Percentiles rank a stretch among this genome's conserved stretches.
These are phyloP conservation scores for Ophiostoma pallidulum DNA, from an alignment of 2,329 filamentous ascomycete genomes.

Conservation along the genomic window DNA sequence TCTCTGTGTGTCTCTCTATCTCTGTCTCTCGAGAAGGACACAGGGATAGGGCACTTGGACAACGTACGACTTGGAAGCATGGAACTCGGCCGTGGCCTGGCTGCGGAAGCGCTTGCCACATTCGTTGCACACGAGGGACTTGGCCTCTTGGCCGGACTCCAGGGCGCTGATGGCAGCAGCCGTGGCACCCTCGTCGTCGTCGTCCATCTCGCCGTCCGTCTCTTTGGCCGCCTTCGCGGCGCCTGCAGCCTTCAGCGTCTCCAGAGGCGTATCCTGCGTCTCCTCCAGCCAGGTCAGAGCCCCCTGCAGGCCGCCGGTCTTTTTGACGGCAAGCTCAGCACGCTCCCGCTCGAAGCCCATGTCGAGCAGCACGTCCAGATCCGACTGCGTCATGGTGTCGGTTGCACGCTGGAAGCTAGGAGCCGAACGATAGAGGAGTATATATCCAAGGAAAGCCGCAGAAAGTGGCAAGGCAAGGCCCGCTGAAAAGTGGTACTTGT, in stretches of 20 bases:
- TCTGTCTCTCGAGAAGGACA: too few relatives aligned
- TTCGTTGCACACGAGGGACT: slow-evolving; percentile 85
- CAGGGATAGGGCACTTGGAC: too few relatives aligned
- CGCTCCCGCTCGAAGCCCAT: slow-evolving; percentile 79
- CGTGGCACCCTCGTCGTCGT: slow-evolving; percentile 34
- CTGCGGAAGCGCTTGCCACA: slow-evolving; percentile 87
- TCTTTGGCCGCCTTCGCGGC: slow-evolving; percentile 21
- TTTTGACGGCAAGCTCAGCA: slow-evolving; percentile 75
- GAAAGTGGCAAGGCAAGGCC: too few relatives aligned
- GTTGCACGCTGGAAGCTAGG: too few relatives aligned
- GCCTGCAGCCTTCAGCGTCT: slow-evolving; percentile 54
- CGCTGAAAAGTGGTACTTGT: too few relatives aligned
- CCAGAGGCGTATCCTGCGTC: slow-evolving; percentile 78
- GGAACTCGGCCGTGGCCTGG: slow-evolving; percentile 74
- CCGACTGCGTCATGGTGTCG: slow-evolving; percentile 42
- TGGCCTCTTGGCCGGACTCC: slow-evolving; percentile 60
- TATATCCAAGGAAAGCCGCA: too few relatives aligned
- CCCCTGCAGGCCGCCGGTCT: slow-evolving; percentile 69
- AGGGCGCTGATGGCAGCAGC: slow-evolving; percentile 51
- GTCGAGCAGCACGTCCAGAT: slow-evolving; percentile 53
- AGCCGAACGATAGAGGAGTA: too few relatives aligned
- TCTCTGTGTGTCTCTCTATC: too few relatives aligned
- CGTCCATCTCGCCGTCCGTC: slow-evolving; percentile 22
- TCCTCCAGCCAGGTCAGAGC: slow-evolving; percentile 92
- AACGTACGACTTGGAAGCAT: slow-evolving; percentile 72